A percentile compares a stretch with the other conserved stretches of the same genome.
Conservation (phyloP, 257 asterid species). For the Nemophila menziesii region DNA sequence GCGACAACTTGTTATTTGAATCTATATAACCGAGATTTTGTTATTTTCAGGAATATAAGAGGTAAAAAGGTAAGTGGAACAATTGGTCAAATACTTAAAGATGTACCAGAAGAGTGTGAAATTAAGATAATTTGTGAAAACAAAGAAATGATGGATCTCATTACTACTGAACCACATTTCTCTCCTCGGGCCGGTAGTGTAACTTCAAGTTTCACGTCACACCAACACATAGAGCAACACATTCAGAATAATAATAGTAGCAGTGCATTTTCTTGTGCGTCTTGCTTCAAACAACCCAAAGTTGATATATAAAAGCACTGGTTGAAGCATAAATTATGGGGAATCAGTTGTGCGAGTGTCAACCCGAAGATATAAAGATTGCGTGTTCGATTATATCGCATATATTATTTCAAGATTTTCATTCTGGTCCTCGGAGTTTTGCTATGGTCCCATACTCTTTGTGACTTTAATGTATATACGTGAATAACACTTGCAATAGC, state of each 20-base stretch:
- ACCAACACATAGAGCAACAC: background rate
- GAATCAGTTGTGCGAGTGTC: slow-evolving; percentile 95
- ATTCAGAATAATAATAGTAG: background rate
- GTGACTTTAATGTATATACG: too few relatives aligned
- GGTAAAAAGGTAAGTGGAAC: slow-evolving; percentile 31
- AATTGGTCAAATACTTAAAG: slow-evolving; percentile 30
- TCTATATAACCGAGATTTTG: too few relatives aligned
- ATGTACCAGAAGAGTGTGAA: slow-evolving; percentile 53
- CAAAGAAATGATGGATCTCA: slow-evolving; percentile 29
- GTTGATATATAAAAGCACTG: background rate
- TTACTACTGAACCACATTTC: slow-evolving; percentile 8
- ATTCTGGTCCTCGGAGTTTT: too few relatives aligned
- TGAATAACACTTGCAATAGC: too few relatives aligned
- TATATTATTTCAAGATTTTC: too few relatives aligned
- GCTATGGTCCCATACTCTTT: too few relatives aligned
- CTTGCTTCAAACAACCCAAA: slow-evolving; percentile 9
- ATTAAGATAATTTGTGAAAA: slow-evolving; percentile 70
- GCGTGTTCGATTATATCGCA: slow-evolving; percentile 69
- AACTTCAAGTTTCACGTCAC: background rate
- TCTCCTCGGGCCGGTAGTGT: slow-evolving; percentile 12
- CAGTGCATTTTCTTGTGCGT: background rate
- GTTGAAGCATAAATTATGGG: slow-evolving; percentile 21
- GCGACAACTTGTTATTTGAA: too few relatives aligned
- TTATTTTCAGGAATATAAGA: slow-evolving; percentile 30
- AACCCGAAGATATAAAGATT: slow-evolving; percentile 69